Evolutionary conservation across 352 stramenopile genomes (phyloP).

Genomic region (Globisporangium iwayamae): DNA sequence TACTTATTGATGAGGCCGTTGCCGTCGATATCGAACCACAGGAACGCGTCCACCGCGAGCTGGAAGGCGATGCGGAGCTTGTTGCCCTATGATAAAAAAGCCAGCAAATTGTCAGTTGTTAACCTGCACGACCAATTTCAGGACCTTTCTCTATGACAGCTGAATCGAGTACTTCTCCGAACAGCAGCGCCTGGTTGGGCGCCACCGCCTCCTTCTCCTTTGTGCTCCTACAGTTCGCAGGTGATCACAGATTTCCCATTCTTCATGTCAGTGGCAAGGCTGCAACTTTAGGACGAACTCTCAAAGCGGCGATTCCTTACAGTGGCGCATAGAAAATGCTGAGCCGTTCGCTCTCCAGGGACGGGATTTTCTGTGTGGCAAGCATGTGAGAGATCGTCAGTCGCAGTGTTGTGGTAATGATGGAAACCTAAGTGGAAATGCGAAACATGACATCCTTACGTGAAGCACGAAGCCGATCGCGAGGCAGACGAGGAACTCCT

Average conservation of each 20-base stretch:
- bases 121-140: background rate
- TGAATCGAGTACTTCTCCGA: conserved; percentile 48
- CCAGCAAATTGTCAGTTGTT: background rate
- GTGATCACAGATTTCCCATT: too few species aligned
- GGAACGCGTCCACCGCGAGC: conserved; percentile 76
- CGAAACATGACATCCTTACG: conserved; percentile 24
- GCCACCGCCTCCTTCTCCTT: conserved; percentile 5
- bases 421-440: background rate
- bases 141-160: background rate
- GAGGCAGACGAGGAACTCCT: conserved; percentile 87
- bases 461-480: conserved; percentile 85
- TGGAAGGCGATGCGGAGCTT: conserved; percentile 80
- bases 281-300: background rate
- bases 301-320: conserved; percentile 21
- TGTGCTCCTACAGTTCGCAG: background rate
- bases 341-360: conserved; percentile 55
- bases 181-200: conserved; percentile 43
- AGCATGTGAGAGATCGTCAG: background rate
- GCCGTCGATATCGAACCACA: conserved; percentile 83
- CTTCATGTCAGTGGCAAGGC: background rate
- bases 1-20: conserved; percentile 75
- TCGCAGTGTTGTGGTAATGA: background rate
- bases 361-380: conserved; percentile 64
- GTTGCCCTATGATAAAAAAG: conserved; percentile 41
- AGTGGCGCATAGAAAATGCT: conserved; percentile 84